Percentiles rank a stretch among this genome's conserved stretches.
These are phyloP conservation scores for Luvunga scandens DNA, from an alignment of 345 rosid species.

Conservation along the genomic window DNA sequence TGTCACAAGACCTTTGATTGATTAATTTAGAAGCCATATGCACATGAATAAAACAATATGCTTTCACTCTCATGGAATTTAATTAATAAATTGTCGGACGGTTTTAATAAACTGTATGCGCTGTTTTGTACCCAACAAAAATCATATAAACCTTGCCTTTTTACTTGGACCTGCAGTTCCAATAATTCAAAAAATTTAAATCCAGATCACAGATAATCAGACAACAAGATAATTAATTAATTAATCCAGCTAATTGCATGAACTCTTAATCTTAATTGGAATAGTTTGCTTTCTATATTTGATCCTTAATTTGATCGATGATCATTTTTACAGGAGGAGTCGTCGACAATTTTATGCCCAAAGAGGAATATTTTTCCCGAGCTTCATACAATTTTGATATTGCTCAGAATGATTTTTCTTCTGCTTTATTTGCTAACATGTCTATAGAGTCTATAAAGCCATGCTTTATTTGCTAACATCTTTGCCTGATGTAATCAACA, in stretches of 20 bases:
- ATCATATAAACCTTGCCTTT: conserved; percentile 14
- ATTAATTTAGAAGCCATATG: not conserved
- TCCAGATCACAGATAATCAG: conserved; percentile 27
- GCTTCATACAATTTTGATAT: conserved; percentile 50
- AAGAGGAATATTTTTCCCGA: conserved; percentile 28
- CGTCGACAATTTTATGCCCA: conserved; percentile 34
- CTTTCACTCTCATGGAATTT: not conserved
- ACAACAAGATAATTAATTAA: conserved; percentile 32
- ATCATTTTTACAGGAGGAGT: conserved; percentile 26
- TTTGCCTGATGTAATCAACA: conserved; percentile 18
- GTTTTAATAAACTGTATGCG: too few relatives aligned
- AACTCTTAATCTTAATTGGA: not conserved
- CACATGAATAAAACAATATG: not conserved
- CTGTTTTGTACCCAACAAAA: too few relatives aligned
- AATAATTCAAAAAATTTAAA: conserved; percentile 46
- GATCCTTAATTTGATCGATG: not conserved
- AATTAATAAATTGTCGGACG: not conserved
- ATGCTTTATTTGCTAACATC: too few relatives aligned
- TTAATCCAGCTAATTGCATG: not conserved
- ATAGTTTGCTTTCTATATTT: not conserved
- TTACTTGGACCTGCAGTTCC: conserved; percentile 34
- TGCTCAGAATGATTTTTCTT: conserved; percentile 51
- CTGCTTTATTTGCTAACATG: conserved; percentile 24
- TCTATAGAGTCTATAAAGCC: too few relatives aligned
- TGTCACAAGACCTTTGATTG: conserved; percentile 9